Evolutionary conservation across 2,329 filamentous ascomycete species (phyloP).

Genomic region (Xylaria sp.): DNA sequence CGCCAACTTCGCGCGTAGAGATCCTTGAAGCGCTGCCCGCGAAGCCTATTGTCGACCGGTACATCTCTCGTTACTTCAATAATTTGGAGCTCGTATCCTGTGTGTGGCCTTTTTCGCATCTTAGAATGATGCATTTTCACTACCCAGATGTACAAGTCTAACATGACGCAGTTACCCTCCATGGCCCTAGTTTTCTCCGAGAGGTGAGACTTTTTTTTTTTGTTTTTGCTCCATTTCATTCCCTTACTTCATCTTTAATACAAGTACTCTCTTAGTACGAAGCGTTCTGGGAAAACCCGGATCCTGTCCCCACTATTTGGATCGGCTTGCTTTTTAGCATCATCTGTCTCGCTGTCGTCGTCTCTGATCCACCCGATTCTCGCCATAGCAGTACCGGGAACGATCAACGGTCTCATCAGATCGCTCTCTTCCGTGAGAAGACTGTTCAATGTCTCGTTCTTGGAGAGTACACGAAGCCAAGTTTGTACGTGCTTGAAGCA

Average conservation of each 20-base stretch:
- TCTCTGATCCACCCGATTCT: constrained; percentile 52
- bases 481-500: constrained; percentile 63
- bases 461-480: constrained; percentile 62
- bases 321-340: constrained; percentile 64
- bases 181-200: constrained; percentile 62
- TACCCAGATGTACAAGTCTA: too few species aligned
- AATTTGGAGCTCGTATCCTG: constrained; percentile 43
- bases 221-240: too few species aligned
- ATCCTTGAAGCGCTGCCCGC: constrained; percentile 44
- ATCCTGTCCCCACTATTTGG: constrained; percentile 62
- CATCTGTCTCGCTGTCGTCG: constrained; percentile 65
- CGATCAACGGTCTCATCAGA: constrained; percentile 56
- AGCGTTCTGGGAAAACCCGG: constrained; percentile 60
- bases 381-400: constrained; percentile 34
- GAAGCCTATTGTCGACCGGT: constrained; percentile 41
- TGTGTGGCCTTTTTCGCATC: constrained; percentile 39
- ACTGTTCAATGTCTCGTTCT: constrained; percentile 64
- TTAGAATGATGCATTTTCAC: background rate
- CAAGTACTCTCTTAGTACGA: constrained; percentile 56
- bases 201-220: constrained; percentile 37
- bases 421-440: constrained; percentile 59
- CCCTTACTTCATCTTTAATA: too few species aligned
- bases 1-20: constrained; percentile 38
- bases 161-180: constrained; percentile 48
- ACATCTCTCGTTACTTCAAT: constrained; percentile 45